A percentile compares a stretch with the other conserved stretches of the same genome.
These are phyloP conservation scores for Mycosphaerella arachidis DNA, from an alignment of 2,329 filamentous ascomycete species.

Conservation along the genomic window DNA sequence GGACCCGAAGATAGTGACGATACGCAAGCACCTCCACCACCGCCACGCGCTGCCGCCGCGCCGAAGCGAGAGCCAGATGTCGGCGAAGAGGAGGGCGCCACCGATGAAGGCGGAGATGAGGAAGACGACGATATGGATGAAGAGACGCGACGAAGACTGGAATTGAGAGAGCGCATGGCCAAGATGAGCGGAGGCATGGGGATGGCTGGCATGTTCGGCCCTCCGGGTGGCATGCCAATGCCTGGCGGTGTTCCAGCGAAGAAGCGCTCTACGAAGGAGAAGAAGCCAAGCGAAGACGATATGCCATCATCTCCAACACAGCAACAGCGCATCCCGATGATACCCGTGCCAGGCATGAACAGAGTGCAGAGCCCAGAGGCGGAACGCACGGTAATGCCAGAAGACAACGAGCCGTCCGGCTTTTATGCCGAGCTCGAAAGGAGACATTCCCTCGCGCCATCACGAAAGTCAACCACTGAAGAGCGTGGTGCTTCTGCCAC, in stretches of 20 bases:
- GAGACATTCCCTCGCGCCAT: constrained; percentile 37
- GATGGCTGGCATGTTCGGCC: constrained; percentile 89
- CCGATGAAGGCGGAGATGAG: constrained; percentile 52
- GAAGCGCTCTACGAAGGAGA: constrained; percentile 42
- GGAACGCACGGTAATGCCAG: constrained; percentile 37
- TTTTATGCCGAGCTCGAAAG: constrained; percentile 47
- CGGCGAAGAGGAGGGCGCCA: constrained; percentile 47
- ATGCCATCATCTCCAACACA: constrained; percentile 15
- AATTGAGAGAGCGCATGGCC: constrained; percentile 90
- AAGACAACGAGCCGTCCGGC: constrained; percentile 40
- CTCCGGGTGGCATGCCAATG: constrained; percentile 63
- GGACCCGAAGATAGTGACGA: constrained; percentile 74
- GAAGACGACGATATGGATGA: constrained; percentile 84
- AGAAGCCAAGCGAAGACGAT: constrained; percentile 36
- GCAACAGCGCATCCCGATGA: constrained; percentile 47
- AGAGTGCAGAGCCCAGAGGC: constrained; percentile 48
- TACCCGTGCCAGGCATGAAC: constrained; percentile 59
- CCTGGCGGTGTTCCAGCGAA: constrained; percentile 47
- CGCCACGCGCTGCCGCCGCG: constrained; percentile 35
- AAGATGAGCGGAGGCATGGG: constrained; percentile 98
- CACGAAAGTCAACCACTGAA: constrained; percentile 37
- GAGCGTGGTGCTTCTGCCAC: constrained; percentile 37
- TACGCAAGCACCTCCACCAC: constrained; percentile 41
- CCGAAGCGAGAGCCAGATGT: constrained; percentile 41
- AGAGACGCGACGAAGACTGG: constrained; percentile 77